Percentiles rank a stretch among this genome's conserved stretches.
Conservation (phyloP, 139 green algal species). For the Tetradesmus obliquus region DNA sequence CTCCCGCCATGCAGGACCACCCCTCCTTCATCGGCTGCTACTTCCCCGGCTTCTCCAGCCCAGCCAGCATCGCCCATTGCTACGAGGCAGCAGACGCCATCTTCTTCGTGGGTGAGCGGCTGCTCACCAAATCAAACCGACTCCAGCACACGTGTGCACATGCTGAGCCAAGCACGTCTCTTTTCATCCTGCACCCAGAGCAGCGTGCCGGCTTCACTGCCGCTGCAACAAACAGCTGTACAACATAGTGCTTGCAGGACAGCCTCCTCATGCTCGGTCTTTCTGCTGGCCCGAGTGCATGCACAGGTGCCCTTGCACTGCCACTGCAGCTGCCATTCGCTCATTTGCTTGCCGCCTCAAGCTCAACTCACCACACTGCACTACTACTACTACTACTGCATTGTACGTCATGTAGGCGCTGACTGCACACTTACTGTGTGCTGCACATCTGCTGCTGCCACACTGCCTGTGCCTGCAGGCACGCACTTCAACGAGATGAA, state of each 20-base stretch:
- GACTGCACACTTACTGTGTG: not conserved
- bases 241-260: no score
- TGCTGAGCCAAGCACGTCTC: not conserved
- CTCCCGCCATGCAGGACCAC: not conserved
- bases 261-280: no score
- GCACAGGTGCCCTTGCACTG: no score
- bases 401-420: not conserved
- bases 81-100: conserved; percentile 1
- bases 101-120: conserved; percentile 1
- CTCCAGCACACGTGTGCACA: not conserved
- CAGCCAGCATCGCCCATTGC: conserved; percentile 8
- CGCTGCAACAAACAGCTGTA: no score
- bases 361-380: no score
- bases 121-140: not conserved
- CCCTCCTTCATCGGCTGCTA: not conserved
- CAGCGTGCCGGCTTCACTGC: no score
- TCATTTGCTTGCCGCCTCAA: no score
- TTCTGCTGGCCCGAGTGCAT: no score
- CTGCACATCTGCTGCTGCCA: not conserved
- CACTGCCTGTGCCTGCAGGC: not conserved
- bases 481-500: conserved; percentile 16
- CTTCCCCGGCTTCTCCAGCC: not conserved
- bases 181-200: not conserved
- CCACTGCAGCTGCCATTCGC: no score
- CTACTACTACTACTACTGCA: not conserved